Base-by-base conservation (phyloP, 108 stramenopile genomes). In the Cyclotella sp. region DNA sequence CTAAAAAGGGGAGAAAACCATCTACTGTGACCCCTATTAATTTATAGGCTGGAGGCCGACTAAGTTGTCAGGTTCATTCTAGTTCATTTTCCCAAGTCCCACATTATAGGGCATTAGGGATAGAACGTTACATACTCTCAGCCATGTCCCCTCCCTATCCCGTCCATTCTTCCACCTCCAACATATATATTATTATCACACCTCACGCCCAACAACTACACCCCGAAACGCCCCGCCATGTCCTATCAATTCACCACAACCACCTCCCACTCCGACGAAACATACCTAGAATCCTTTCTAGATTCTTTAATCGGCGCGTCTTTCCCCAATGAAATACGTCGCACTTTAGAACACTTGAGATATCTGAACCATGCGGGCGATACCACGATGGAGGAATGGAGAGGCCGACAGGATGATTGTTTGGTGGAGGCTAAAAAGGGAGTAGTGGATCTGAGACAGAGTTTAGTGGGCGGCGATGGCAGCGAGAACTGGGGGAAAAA, bases 251-350 rank as follows among this genome's bases (percentile, higher is more conserved):
- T 66, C 46, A 66, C 28, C 62, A 63, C 43, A 15, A 47, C 75
- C 30, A 78, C 66, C 54, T 73, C 73, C 67, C 77, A 80, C 52
- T 74, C 85, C 77, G 91, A 90, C 59, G 91, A 87, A 71, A 91
- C 94, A 0, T 90, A 88, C 77, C 79, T 95, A 40, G 94, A 95
- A 69, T 78, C 87, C 34, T 91, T 91, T 78, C 72, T 95, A 43
- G 94, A 95, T 45, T 69, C 77, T n/a, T 70, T 93, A n/a, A 57
- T 49, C 12, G 28, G 73, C 10, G 24, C 85, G 16, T 88, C 85
- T 2, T 62, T 91, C 13, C 94, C 91, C 22, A 70, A 84, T 27
- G 90, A 93, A 67, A 46, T 95, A 2, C 83, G 85, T 54, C 86
- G 94, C 19, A 90, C 87, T 60, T 52, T 95, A 46, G 90, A 91